phyloP scores from a whole-genome alignment of 2,329 filamentous ascomycete genomes.

The Nemania sp. region DNA sequence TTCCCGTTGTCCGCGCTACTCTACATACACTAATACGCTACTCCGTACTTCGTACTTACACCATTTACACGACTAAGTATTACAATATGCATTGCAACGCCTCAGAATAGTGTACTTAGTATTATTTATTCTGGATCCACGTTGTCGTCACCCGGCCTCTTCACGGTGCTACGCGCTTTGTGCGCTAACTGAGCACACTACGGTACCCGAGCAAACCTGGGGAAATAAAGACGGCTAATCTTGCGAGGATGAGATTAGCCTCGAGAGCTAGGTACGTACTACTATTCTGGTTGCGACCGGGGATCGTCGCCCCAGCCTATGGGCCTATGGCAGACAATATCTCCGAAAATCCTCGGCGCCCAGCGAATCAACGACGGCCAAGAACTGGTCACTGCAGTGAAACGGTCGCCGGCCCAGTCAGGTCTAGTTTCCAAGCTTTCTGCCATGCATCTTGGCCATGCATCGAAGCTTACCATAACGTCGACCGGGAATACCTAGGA shows the following conservation, averaged over 20 bases:
- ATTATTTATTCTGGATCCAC: conserved; percentile 3
- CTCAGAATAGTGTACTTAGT: too few relatives aligned
- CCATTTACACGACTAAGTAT: too few relatives aligned
- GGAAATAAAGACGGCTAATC: too few relatives aligned
- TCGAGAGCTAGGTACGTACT: too few relatives aligned
- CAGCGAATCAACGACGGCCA: conserved; percentile 16
- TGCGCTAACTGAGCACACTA: too few relatives aligned
- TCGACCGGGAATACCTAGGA: conserved; percentile 9
- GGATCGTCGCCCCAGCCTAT: not conserved
- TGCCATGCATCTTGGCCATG: conserved; percentile 26
- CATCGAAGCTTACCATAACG: conserved; percentile 25
- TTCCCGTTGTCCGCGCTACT: not conserved
- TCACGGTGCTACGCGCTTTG: not conserved
- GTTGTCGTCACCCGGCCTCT: conserved; percentile 5
- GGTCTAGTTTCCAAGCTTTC: conserved; percentile 20
- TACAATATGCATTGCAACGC: conserved; percentile 20
- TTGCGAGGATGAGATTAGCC: not conserved
- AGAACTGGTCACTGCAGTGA: conserved; percentile 23
- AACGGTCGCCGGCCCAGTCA: conserved; percentile 4
- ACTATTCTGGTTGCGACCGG: not conserved
- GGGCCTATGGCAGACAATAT: not conserved
- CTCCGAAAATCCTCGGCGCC: conserved; percentile 22
- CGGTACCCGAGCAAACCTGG: too few relatives aligned
- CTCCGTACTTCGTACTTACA: not conserved
- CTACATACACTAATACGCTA: not conserved